Base-by-base conservation (phyloP, 108 stramenopile genomes). In the Pinguiococcus pyrenoidosus region DNA sequence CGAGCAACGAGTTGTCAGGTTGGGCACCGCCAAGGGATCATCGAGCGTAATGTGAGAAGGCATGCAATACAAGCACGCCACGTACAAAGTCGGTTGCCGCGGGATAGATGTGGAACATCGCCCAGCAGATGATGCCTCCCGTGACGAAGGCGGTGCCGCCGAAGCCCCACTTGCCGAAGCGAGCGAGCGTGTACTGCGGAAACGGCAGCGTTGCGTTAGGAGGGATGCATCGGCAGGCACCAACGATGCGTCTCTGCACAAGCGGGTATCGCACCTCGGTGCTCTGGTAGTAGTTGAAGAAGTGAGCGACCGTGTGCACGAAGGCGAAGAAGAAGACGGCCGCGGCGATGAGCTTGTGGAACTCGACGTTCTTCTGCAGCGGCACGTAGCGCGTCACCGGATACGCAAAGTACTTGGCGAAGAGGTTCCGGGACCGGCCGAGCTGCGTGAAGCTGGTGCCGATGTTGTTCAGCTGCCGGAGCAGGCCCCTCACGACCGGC, bases 311-410 rank as follows among this genome's bases (percentile, higher is more conserved):
- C 1, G 47, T 44, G 57, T 70, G 68, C 17, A 37, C 62, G 14
- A 29, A 2, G 1, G 56, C 35, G 23, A 48, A 46, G 14, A 52
- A 3, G 40, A 52, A 37, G 20, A 70, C 44, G 9, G 51, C n/a
- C 38, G 10, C 21, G 16, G 68, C 68, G 18, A 62, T 35, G 28
- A 64, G 18, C 39, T 64, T 70, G 58, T 70, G 68, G 29, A 70
- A 64, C 32, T 49, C 51, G 29, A 70, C 44, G 57, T 58, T 64
- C 51, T 64, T 64, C 45, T 36, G 21, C 12, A 70, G 34, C 4
- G 68, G 68, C 0, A 70, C 18, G 32, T 51, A 47, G n/a, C 24
- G 1, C 3, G 68, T 54, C 17, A 70, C 20, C 3, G 68, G 44
- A 13, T 27, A 18, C 23, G 55, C 49, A 28, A 56, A 56, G 44